These are phyloP conservation scores for Naumovozyma dairenensis DNA, from an alignment of 805 yeast genomes.

Conservation along the genomic window DNA sequence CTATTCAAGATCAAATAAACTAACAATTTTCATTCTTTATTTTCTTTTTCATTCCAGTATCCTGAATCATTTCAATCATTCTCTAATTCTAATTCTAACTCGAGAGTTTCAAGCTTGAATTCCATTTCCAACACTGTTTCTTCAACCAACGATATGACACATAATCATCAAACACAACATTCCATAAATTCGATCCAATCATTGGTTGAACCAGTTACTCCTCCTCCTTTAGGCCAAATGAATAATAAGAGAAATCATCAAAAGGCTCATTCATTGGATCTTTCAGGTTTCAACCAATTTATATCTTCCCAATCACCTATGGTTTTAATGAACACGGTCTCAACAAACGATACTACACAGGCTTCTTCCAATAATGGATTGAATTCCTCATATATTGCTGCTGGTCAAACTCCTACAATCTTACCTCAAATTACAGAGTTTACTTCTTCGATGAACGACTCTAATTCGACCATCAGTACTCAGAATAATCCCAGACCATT, in stretches of 20 bases:
- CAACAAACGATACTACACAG: constrained; percentile 1
- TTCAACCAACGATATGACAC: constrained; percentile 1
- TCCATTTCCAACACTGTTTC: constrained; percentile 5
- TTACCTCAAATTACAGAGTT: constrained; percentile 31
- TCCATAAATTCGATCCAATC: constrained; percentile 22
- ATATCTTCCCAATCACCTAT: constrained; percentile 24
- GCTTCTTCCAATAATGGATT: neutral
- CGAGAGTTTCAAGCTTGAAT: constrained; percentile 14
- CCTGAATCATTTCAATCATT: constrained; percentile 15
- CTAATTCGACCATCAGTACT: too few relatives aligned
- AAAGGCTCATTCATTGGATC: constrained; percentile 26
- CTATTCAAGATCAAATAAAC: too few relatives aligned
- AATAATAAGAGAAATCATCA: constrained; percentile 19
- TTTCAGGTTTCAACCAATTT: constrained; percentile 24
- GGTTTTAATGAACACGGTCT: constrained; percentile 10
- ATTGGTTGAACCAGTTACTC: constrained; percentile 17
- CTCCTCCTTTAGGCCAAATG: constrained; percentile 14
- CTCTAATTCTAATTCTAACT: constrained; percentile 16
- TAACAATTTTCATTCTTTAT: too few relatives aligned
- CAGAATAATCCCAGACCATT: too few relatives aligned
- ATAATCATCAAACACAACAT: constrained; percentile 25
- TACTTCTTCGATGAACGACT: constrained; percentile 10
- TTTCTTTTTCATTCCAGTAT: constrained; percentile 17
- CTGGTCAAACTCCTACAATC: constrained; percentile 13
- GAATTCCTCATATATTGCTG: constrained; percentile 10